Percentiles rank a stretch among this genome's conserved stretches.
Evolutionary conservation across 1,139 yeast species (phyloP).

Genomic region (Arxiozyma bovina): DNA sequence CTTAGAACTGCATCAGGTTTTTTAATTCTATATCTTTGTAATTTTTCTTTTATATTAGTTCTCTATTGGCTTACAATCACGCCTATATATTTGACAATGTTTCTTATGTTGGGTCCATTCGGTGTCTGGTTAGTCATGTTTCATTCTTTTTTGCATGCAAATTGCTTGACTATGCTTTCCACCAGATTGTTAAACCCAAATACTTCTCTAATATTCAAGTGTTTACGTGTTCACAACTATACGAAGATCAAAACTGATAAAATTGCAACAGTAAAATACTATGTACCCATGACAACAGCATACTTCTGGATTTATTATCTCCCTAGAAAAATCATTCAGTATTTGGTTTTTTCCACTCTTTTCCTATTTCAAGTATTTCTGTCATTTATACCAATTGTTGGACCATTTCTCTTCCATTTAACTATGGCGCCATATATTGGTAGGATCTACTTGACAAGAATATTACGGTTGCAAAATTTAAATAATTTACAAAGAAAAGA

Average conservation of each 20-base stretch:
- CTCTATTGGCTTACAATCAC: constrained; percentile 27
- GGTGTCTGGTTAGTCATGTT: constrained; percentile 24
- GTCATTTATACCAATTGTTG: constrained; percentile 25
- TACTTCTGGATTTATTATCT: constrained; percentile 27
- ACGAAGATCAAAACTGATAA: constrained; percentile 4
- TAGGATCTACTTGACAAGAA: constrained; percentile 21
- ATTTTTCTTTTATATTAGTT: constrained; percentile 16
- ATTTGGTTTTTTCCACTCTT: constrained; percentile 11
- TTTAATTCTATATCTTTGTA: constrained; percentile 15
- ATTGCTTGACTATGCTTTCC: constrained; percentile 26
- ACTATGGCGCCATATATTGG: constrained; percentile 24
- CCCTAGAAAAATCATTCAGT: constrained; percentile 22
- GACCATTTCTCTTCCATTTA: constrained; percentile 24
- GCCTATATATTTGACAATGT: constrained; percentile 25
- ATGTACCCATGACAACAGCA: constrained; percentile 19
- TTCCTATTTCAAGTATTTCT: constrained; percentile 14
- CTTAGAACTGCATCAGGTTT: constrained; percentile 10
- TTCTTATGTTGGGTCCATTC: constrained; percentile 26
- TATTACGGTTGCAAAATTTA: constrained; percentile 19
- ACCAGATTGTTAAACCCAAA: constrained; percentile 24
- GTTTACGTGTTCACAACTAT: constrained; percentile 13
- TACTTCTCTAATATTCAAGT: constrained; percentile 12
- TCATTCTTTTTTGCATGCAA: constrained; percentile 27
- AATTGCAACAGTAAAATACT: constrained; percentile 21
- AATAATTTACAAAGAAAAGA: constrained; percentile 21